Percentiles rank a stretch among this genome's conserved stretches.
These are phyloP conservation scores for Aphelidium insulamus DNA, from an alignment of 371 early-diverging fungal species.

Conservation along the genomic window DNA sequence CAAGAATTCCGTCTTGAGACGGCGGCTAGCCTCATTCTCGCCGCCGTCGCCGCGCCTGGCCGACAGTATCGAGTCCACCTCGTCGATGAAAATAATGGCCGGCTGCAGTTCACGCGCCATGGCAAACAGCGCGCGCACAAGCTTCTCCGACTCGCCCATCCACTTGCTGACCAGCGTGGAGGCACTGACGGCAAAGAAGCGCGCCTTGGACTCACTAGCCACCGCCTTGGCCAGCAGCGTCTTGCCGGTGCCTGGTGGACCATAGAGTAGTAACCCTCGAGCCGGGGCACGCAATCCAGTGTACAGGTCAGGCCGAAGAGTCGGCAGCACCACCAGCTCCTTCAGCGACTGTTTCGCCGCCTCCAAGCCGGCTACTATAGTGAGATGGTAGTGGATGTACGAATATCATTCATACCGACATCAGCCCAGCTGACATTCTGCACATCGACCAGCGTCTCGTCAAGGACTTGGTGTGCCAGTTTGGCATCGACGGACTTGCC, in stretches of 20 bases:
- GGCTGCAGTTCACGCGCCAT: constrained; percentile 85
- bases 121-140: constrained; percentile 75
- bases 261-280: constrained; percentile 31
- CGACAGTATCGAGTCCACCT: constrained; percentile 80
- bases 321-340: constrained; percentile 54
- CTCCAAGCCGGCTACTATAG: constrained; percentile 43
- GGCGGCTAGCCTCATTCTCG: constrained; percentile 50
- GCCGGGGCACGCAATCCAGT: constrained; percentile 50
- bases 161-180: constrained; percentile 87
- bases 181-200: constrained; percentile 80
- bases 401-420: constrained; percentile 12
- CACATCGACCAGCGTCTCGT: constrained; percentile 28
- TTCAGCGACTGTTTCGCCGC: constrained; percentile 43
- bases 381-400: constrained; percentile 12
- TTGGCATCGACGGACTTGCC: constrained; percentile 19
- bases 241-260: constrained; percentile 86
- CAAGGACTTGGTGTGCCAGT: constrained; percentile 27
- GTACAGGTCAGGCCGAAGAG: constrained; percentile 51
- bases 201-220: constrained; percentile 74
- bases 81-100: constrained; percentile 90
- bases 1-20: constrained; percentile 65
- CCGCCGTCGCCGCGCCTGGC: constrained; percentile 42
- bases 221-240: constrained; percentile 73
- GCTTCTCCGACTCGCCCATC: constrained; percentile 83
- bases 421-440: constrained; percentile 31